These are phyloP conservation scores for Paraleonurus japonicus DNA, from an alignment of 257 asterid species.

Conservation along the genomic window DNA sequence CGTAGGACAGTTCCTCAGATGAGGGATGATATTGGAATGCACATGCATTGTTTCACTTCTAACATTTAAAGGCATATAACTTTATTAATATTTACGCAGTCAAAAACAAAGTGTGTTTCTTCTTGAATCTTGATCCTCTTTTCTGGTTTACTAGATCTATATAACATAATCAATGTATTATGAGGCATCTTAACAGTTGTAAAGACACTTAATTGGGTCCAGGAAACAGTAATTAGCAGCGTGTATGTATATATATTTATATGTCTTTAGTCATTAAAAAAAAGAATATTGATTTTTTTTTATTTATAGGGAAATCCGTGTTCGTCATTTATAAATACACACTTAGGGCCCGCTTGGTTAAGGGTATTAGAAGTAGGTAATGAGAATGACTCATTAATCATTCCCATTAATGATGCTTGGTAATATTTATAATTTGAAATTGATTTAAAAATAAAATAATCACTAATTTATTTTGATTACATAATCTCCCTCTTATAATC, in stretches of 20 bases:
- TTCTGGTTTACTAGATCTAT: neutral
- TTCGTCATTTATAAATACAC: too few species aligned
- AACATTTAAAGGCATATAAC: constrained; percentile 33
- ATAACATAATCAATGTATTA: constrained; percentile 19
- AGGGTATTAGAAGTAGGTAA: too few species aligned
- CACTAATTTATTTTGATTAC: too few species aligned
- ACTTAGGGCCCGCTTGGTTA: too few species aligned
- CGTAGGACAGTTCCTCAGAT: constrained; percentile 32
- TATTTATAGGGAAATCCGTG: neutral
- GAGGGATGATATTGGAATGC: constrained; percentile 32
- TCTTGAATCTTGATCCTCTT: constrained; percentile 37
- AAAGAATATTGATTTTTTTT: too few species aligned
- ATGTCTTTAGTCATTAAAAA: neutral
- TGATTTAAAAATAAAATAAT: too few species aligned
- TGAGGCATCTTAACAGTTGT: constrained; percentile 41
- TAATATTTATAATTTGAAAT: too few species aligned
- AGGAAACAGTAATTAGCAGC: constrained; percentile 15
- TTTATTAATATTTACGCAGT: constrained; percentile 43
- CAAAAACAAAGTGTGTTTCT: constrained; percentile 31
- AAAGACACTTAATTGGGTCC: constrained; percentile 34
- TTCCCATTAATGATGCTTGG: too few species aligned
- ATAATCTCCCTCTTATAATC: too few species aligned
- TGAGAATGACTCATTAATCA: too few species aligned
- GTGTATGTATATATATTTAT: neutral
- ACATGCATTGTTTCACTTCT: constrained; percentile 41